phyloP scores from a whole-genome alignment of 2,329 filamentous ascomycete species.

The Beauveria brongniartii region DNA sequence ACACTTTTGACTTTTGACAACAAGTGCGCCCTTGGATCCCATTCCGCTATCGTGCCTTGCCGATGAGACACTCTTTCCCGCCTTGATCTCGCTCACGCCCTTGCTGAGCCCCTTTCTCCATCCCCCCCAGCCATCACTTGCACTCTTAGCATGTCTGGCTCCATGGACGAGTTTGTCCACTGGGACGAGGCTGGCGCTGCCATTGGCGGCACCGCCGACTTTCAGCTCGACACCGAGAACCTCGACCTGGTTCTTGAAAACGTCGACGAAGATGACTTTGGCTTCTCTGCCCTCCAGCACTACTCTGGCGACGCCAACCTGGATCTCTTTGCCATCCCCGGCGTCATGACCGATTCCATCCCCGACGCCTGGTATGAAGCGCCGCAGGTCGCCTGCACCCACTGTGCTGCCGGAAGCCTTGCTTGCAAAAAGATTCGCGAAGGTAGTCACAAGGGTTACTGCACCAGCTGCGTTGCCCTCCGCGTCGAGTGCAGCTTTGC shows the following conservation, averaged over 20 bases:
- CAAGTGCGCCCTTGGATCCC: slow-evolving; percentile 4
- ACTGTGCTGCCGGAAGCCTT: slow-evolving; percentile 44
- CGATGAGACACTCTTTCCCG: slow-evolving; percentile 17
- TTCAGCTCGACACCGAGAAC: slow-evolving; percentile 24
- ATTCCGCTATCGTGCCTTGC: slow-evolving; percentile 9
- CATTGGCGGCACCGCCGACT: slow-evolving; percentile 21
- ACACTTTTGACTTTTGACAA: neutral
- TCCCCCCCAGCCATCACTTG: neutral
- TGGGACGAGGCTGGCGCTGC: slow-evolving; percentile 45
- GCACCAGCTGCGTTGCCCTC: slow-evolving; percentile 54
- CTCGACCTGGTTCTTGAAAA: slow-evolving; percentile 49
- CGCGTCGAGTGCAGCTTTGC: slow-evolving; percentile 52
- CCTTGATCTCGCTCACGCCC: slow-evolving; percentile 13
- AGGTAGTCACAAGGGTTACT: slow-evolving; percentile 52
- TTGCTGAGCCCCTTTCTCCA: neutral
- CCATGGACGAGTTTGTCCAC: slow-evolving; percentile 56
- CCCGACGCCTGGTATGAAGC: slow-evolving; percentile 24
- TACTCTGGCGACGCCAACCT: slow-evolving; percentile 36
- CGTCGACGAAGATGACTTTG: slow-evolving; percentile 50
- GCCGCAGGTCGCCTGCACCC: slow-evolving; percentile 39
- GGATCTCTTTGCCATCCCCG: slow-evolving; percentile 22
- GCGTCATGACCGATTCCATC: slow-evolving; percentile 15
- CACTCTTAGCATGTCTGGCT: slow-evolving; percentile 21
- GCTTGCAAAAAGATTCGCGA: slow-evolving; percentile 54
- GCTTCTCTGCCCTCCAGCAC: slow-evolving; percentile 51